These are phyloP conservation scores for Leishmania amazonensis DNA, from an alignment of 208 protist species.

Conservation along the genomic window DNA sequence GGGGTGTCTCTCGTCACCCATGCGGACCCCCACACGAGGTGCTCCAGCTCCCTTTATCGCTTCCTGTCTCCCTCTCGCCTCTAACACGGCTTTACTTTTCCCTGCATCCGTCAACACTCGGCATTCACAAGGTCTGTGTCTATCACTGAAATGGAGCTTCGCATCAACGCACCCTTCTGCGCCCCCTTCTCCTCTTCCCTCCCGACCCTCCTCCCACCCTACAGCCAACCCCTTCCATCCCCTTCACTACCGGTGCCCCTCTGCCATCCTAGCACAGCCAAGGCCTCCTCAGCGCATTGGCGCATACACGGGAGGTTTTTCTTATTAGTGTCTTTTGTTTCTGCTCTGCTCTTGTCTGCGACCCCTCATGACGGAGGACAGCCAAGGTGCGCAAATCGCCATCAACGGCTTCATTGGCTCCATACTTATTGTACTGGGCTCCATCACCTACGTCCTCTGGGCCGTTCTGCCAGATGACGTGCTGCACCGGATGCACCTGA, in stretches of 20 bases:
- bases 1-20: neutral
- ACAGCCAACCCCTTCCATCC: neutral
- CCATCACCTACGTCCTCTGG: conserved; percentile 81
- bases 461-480: conserved; percentile 58
- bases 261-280: neutral
- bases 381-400: conserved; percentile 57
- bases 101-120: too few relatives aligned
- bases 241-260: neutral
- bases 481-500: conserved; percentile 68
- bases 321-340: neutral
- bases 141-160: too few relatives aligned
- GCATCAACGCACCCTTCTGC: neutral
- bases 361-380: conserved; percentile 19
- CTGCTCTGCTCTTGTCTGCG: neutral
- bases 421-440: conserved; percentile 56
- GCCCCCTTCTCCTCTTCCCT: neutral
- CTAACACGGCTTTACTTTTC: too few relatives aligned
- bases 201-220: neutral
- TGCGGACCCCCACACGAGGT: too few relatives aligned
- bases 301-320: neutral
- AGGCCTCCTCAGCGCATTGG: neutral
- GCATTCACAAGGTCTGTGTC: too few relatives aligned
- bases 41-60: too few relatives aligned
- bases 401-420: conserved; percentile 91
- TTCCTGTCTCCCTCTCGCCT: too few relatives aligned